Base-by-base conservation (phyloP, 768 basidiomycete species). In the Kwoniella sp. region DNA sequence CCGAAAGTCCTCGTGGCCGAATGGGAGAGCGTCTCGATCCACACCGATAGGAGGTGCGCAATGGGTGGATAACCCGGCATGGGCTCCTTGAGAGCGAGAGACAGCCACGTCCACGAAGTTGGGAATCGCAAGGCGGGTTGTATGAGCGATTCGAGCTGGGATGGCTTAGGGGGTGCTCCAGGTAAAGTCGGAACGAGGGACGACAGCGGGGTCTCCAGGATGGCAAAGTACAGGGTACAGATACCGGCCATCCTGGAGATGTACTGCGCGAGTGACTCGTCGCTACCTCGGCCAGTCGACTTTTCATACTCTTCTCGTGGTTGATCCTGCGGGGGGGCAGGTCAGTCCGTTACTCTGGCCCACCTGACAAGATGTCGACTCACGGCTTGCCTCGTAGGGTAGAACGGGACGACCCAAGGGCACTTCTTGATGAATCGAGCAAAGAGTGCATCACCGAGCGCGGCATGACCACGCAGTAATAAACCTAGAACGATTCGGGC, bases 341-440 rank as follows among this genome's bases (percentile, higher is more conserved):
- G 10, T 3, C 12, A 15, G 38, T 33, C 23, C 17, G 33, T 26
- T 33, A 6, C 14, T n/a, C 20, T 14, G 10, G n/a, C 12, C 8
- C 7, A 44, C 3, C 1, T 3, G 14, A 37, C 2, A 10, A 27
- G n/a, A 20, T 25, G 34, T 15, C 11, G 10, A 73, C 74, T 49
- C 38, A 79, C 73, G 49, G 86, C 82, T 14, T 73, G 73, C 12
- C 73, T 63, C 0, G 84, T 82, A 0, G 88, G 78, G 15, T 77
- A 79, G 42, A 77, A 77, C 0, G 89, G 89, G 2, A 93, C 78
- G 0, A 85, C 79, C 91, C 91, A 96, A 22, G 86, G 86, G 34
- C 92, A 92, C 17, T 86, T 82, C 72, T 93, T 90, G 25, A 88
- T 84, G 27, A 96, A 79, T 63, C 89, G 84, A 9, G 86, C 82